Evolutionary conservation across 148 eudicot genomes (phyloP), one percentile per base, ranked within the genome.

Genomic region (Rhododendron ovatum): DNA sequence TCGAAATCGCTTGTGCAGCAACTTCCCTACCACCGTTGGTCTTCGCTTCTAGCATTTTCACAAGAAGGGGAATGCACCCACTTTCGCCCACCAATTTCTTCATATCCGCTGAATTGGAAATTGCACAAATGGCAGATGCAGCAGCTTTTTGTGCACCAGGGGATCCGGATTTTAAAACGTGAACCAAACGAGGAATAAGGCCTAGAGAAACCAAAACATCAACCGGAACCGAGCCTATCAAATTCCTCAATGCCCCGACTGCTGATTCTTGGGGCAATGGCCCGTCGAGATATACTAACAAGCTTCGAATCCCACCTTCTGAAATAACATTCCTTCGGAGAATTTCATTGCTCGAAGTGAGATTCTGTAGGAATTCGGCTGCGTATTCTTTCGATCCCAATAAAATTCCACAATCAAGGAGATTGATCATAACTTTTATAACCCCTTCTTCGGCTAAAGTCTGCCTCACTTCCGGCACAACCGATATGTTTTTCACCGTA

Each of bases 231-330:
- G 92, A 92, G 3, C 92, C 91, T 3, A 97, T 89, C 87, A 97
- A 87, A 67, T 97, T 97, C 86, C 94, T 90, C 81, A 97, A 82
- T 3, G 99, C 95, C 80, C 92, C 95, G 45, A 97, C 93, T 0
- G 98, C 95, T 2, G 98, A 91, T 87, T 97, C 99, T 80, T 97
- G 98, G 7, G 98, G 98, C 81, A 95, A 69, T 6, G 98, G 98
- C 48, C 95, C 92, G 13, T 97, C 99, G 7, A 97, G 82, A 43
- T 97, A 95, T 0, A 93, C 84, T 48, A 95, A 81, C 1, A 97
- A 88, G 87, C 93, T 92, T 13, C 87, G 87, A 41, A 95, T 85
- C 15, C 99, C 99, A 1, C 98, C 98, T 86, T 94, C 95, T 0
- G 94, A 89, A 14, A 95, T 63, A 6, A 97, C 94, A 8, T 88